A percentile compares a stretch with the other conserved stretches of the same genome.
These are phyloP conservation scores for Rhodamnia rubescens DNA, from an alignment of 345 rosid species.

Conservation along the genomic window DNA sequence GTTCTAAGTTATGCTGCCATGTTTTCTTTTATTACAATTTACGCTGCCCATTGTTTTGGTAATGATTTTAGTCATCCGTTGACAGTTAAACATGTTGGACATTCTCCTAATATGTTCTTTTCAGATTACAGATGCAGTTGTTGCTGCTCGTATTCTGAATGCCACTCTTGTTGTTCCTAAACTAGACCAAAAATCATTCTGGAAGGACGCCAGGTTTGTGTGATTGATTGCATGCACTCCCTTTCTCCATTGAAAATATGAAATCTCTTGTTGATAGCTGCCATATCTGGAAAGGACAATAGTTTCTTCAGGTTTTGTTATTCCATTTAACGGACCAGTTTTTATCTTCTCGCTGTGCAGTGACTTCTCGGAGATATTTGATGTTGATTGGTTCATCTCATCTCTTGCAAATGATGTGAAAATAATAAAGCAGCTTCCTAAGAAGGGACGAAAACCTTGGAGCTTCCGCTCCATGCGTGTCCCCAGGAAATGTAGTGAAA, in stretches of 20 bases:
- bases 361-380: constrained; percentile 79
- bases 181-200: constrained; percentile 92
- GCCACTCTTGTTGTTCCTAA: constrained; percentile 96
- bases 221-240: not conserved
- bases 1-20: not conserved
- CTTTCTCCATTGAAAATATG: not conserved
- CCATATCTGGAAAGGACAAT: not conserved
- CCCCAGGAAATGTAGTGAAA: constrained; percentile 90
- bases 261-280: not conserved
- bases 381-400: constrained; percentile 71
- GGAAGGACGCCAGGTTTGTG: constrained; percentile 94
- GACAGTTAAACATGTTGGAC: constrained; percentile 3
- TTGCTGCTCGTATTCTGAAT: constrained; percentile 90
- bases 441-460: constrained; percentile 54
- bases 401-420: constrained; percentile 77
- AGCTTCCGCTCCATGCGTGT: constrained; percentile 66
- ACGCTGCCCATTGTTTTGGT: not conserved
- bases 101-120: not conserved
- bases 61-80: not conserved
- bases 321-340: not conserved
- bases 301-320: not conserved
- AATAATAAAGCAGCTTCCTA: constrained; percentile 78
- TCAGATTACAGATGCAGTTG: constrained; percentile 97
- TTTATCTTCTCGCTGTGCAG: constrained; percentile 25
- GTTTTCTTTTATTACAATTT: not conserved